A percentile compares a stretch with the other conserved stretches of the same genome.
These are phyloP conservation scores for Daedaleopsis sinensis DNA, from an alignment of 768 basidiomycete genomes.

Conservation along the genomic window DNA sequence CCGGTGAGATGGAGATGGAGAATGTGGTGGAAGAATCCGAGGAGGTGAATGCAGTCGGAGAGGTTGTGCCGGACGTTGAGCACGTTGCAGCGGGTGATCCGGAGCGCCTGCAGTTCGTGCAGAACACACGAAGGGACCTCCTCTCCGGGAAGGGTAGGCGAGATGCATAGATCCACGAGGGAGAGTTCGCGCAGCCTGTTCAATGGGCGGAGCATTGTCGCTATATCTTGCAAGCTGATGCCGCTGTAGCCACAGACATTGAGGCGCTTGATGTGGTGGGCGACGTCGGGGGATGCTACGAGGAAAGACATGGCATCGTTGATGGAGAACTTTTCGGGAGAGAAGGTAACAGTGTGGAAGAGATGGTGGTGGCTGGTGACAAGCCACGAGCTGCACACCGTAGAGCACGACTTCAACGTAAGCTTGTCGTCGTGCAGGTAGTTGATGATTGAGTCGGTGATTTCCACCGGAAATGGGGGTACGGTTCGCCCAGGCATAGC, in stretches of 20 bases:
- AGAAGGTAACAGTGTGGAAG: slow-evolving; percentile 13
- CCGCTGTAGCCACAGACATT: background rate
- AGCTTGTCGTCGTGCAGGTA: slow-evolving; percentile 32
- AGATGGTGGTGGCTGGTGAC: slow-evolving; percentile 27
- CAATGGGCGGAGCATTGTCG: background rate
- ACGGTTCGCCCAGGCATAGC: no score
- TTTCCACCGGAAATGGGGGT: background rate
- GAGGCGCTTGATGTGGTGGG: background rate
- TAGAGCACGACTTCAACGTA: slow-evolving; percentile 34
- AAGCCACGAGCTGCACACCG: slow-evolving; percentile 33
- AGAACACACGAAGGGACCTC: background rate
- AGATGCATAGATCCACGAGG: background rate
- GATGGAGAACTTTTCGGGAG: background rate
- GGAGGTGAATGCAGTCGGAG: no score
- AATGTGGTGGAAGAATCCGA: no score
- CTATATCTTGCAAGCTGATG: background rate
- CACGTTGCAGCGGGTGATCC: no score
- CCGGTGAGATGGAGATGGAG: no score
- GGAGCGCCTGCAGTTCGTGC: no score
- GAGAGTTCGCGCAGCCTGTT: background rate
- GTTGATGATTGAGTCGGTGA: slow-evolving; percentile 34
- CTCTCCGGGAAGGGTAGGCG: background rate
- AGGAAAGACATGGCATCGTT: background rate
- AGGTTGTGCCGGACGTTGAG: no score
- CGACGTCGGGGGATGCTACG: background rate